A percentile compares a stretch with the other conserved stretches of the same genome.
phyloP scores from a whole-genome alignment of 1,284 basidiomycete genomes.

The Grifola frondosa region DNA sequence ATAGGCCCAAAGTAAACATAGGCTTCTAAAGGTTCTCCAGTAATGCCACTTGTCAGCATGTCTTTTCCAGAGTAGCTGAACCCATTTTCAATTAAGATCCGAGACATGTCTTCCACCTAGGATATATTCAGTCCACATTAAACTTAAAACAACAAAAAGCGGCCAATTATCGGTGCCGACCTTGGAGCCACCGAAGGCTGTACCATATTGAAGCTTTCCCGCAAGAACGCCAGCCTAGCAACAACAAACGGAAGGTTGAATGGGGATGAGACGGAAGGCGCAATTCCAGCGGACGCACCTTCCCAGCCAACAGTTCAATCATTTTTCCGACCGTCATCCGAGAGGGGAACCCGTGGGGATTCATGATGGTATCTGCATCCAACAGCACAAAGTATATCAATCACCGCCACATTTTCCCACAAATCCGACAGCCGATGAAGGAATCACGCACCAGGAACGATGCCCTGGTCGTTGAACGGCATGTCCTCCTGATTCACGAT shows the following conservation, averaged over 20 bases:
- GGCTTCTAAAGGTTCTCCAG: constrained; percentile 92
- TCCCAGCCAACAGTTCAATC: constrained; percentile 98
- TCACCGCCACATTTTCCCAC: constrained; percentile 11
- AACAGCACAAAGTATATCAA: constrained; percentile 9
- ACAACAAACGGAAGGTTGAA: constrained; percentile 9
- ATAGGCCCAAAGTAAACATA: constrained; percentile 99
- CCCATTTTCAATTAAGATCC: constrained; percentile 91
- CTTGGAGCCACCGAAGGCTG: constrained; percentile 97
- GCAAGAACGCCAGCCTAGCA: constrained; percentile 81
- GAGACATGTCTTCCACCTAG: constrained; percentile 97
- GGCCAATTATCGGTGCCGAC: constrained; percentile 35
- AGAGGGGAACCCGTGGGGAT: constrained; percentile 99
- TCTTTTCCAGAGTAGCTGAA: constrained; percentile 99
- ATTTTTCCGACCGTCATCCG: constrained; percentile 99
- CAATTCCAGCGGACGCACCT: constrained; percentile 48
- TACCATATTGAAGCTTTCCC: constrained; percentile 90
- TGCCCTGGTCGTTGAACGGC: constrained; percentile 99
- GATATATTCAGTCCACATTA: constrained; percentile 10
- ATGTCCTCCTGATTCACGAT: constrained; percentile 99
- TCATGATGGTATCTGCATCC: constrained; percentile 93
- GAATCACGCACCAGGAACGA: constrained; percentile 71
- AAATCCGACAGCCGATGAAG: not conserved
- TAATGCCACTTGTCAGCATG: constrained; percentile 97
- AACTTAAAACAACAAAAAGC: not conserved
- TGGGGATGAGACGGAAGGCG: constrained; percentile 4